Base-by-base conservation (phyloP, 805 yeast species). In the Blastobotrys mokoenaii region DNA sequence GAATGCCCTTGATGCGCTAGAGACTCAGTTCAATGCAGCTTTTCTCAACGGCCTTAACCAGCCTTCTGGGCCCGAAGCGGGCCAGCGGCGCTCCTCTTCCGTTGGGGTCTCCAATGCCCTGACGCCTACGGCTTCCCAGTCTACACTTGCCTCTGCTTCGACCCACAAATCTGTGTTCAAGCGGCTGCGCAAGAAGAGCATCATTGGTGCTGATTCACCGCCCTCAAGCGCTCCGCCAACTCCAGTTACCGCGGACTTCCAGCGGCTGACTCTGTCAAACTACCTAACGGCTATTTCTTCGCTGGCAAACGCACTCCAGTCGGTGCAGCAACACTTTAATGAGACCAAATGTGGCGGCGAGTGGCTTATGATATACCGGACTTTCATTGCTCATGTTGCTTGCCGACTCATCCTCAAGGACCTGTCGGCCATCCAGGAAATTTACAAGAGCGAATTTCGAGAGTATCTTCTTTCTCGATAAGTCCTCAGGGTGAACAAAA, bases 331-430 rank as follows among this genome's bases (percentile, higher is more conserved):
- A 14, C 40, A 36, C 25, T 14, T 35, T 16, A 12, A 16, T 37
- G 35, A 25, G 29, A 17, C 20, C 14, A 6, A 11, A 7, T 44
- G 39, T 31, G 40, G 43, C n/a, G 40, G 18, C 18, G 44, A 33
- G 3, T 47, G 51, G 51, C 35, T 47, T 22, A 33, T 31, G 12
- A 12, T 14, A 17, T 47, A 41, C 27, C 32, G 51, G 16, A 38
- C 40, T 9, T 49, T 49, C 30, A 38, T 40, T 11, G 50, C 44
- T 12, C 41, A 41, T 11, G 47, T 44, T 3, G 52, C 46, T 4
- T 49, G 52, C 31, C 30, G 52, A 15, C 38, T 49, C 16, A 15
- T 49, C 20, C 35, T 49, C 15, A 44, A 42, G 37, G 52, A 49
- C 39, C 16, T 49, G 20, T 16, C 38, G 7, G 38, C 37, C 29